phyloP scores from a whole-genome alignment of 2,329 filamentous ascomycete genomes.

The Trichoderma endophyticum region DNA sequence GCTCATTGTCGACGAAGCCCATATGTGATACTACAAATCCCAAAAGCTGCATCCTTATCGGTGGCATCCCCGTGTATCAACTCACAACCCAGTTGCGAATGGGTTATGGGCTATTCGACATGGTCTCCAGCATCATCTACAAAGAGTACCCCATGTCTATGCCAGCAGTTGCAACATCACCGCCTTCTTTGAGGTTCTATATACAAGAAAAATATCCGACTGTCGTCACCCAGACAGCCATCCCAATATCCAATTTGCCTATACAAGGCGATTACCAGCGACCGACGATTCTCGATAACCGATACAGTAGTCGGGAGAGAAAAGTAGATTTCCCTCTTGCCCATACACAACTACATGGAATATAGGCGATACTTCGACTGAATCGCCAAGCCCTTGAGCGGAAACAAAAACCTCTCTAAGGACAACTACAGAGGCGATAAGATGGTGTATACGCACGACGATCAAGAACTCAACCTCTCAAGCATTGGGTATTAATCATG shows the following conservation, averaged over 20 bases:
- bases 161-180: not conserved
- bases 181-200: no score
- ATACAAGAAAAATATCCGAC: not conserved
- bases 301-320: not conserved
- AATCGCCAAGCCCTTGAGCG: not conserved
- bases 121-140: not conserved
- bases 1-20: not conserved
- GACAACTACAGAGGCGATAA: no score
- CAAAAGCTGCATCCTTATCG: no score
- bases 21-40: not conserved
- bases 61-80: slow-evolving; percentile 21
- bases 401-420: no score
- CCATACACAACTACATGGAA: not conserved
- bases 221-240: not conserved
- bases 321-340: not conserved
- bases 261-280: not conserved
- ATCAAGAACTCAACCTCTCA: no score
- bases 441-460: no score
- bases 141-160: not conserved
- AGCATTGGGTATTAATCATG: no score
- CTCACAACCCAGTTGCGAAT: slow-evolving; percentile 25
- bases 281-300: not conserved
- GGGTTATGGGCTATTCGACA: not conserved
- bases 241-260: not conserved
- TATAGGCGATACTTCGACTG: not conserved